These are phyloP conservation scores for Trichoderma sp. DNA, from an alignment of 2,329 filamentous ascomycete genomes.

Conservation along the genomic window DNA sequence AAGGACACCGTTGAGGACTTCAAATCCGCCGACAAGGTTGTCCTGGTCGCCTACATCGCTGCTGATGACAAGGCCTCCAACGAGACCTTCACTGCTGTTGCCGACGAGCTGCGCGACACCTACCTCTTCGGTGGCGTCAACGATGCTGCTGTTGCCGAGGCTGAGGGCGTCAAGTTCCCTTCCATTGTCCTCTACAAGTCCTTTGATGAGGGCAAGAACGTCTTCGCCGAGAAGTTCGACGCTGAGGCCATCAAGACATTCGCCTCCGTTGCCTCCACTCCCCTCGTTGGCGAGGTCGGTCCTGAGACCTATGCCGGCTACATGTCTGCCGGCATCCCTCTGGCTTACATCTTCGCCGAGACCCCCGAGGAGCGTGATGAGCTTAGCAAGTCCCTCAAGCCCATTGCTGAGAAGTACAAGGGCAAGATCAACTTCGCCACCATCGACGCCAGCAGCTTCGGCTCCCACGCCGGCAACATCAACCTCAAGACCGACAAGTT, in stretches of 20 bases:
- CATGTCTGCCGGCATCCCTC: slow-evolving; percentile 88
- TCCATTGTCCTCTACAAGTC: slow-evolving; percentile 89
- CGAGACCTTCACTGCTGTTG: slow-evolving; percentile 76
- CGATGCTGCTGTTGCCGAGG: slow-evolving; percentile 82
- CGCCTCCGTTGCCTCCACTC: slow-evolving; percentile 81
- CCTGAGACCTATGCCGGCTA: slow-evolving; percentile 96
- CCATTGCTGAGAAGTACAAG: slow-evolving; percentile 87
- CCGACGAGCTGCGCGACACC: slow-evolving; percentile 79
- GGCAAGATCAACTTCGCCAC: slow-evolving; percentile 97
- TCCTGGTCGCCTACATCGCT: slow-evolving; percentile 86
- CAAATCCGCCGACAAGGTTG: slow-evolving; percentile 97
- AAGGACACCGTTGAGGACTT: slow-evolving; percentile 89
- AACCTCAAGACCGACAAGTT: slow-evolving; percentile 96
- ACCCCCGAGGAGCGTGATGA: slow-evolving; percentile 84
- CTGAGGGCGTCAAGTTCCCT: slow-evolving; percentile 85
- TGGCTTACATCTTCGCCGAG: slow-evolving; percentile 98
- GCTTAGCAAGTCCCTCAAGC: slow-evolving; percentile 77
- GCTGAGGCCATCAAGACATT: slow-evolving; percentile 79
- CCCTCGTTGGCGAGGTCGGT: slow-evolving; percentile 92
- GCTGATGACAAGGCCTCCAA: slow-evolving; percentile 82
- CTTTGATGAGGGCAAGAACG: slow-evolving; percentile 94
- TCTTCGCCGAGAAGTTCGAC: slow-evolving; percentile 79
- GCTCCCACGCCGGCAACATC: slow-evolving; percentile 92
- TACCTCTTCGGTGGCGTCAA: slow-evolving; percentile 90
- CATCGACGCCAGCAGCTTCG: slow-evolving; percentile 92